Conservation (phyloP, 768 basidiomycete species). For the Auriculariales sp. region DNA sequence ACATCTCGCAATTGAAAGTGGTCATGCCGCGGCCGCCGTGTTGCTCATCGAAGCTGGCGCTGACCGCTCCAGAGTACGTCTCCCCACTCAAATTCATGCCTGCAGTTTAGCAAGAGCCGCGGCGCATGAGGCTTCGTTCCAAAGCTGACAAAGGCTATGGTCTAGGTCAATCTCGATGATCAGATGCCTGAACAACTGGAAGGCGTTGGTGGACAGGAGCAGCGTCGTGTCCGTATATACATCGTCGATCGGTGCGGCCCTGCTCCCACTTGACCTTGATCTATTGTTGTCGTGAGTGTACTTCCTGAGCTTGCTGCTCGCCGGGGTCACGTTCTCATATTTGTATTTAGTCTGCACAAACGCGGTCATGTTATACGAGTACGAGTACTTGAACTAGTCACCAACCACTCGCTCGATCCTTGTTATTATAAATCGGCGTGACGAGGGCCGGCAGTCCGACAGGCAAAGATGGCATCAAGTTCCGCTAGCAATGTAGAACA, state of each 20-base stretch:
- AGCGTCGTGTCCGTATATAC: constrained; percentile 64
- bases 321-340: not conserved
- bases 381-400: too few species aligned
- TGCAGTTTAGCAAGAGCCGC: not conserved
- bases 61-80: constrained; percentile 71
- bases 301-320: not conserved
- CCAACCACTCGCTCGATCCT: too few species aligned
- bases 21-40: constrained; percentile 82
- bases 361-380: too few species aligned
- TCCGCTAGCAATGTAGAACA: too few species aligned
- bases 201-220: constrained; percentile 84
- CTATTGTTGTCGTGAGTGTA: not conserved
- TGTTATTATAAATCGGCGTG: too few species aligned
- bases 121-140: not conserved
- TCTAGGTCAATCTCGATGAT: constrained; percentile 68
- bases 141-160: too few species aligned
- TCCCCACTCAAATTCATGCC: not conserved
- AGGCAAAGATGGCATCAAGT: too few species aligned
- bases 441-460: too few species aligned
- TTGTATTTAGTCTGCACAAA: not conserved
- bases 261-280: constrained; percentile 16
- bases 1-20: constrained; percentile 95
- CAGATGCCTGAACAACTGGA: constrained; percentile 78
- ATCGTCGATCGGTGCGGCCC: constrained; percentile 61
- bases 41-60: constrained; percentile 90